Evolutionary conservation across 1,284 basidiomycete species (phyloP).

Genomic region (Sporisorium graminicola): DNA sequence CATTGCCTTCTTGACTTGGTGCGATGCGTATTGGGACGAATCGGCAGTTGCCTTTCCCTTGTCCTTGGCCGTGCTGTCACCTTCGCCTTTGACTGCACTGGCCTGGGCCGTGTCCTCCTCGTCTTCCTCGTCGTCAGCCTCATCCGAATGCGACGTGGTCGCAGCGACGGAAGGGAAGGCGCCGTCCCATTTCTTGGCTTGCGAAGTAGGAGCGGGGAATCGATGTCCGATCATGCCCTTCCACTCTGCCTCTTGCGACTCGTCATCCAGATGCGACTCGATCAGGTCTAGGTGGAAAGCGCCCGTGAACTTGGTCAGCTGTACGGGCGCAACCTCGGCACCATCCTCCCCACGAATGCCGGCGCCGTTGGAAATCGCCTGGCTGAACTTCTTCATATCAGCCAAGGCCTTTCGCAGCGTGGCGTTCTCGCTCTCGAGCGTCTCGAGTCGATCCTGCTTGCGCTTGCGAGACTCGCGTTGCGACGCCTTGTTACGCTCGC

Average conservation of each 20-base stretch:
- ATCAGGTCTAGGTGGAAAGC: constrained; percentile 46
- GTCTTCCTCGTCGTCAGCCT: constrained; percentile 14
- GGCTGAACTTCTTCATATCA: constrained; percentile 45
- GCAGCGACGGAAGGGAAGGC: neutral
- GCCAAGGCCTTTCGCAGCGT: constrained; percentile 51
- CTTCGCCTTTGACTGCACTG: constrained; percentile 13
- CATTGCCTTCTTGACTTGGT: constrained; percentile 31
- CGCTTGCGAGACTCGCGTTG: constrained; percentile 53
- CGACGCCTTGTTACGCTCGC: constrained; percentile 53
- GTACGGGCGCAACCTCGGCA: constrained; percentile 23
- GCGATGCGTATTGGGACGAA: constrained; percentile 14
- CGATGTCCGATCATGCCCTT: constrained; percentile 34
- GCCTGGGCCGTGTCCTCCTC: neutral
- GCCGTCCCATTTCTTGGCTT: constrained; percentile 22
- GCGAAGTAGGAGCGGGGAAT: constrained; percentile 27
- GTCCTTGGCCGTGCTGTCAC: neutral
- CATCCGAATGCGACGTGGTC: constrained; percentile 21
- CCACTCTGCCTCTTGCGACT: constrained; percentile 35
- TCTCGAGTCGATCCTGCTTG: constrained; percentile 50
- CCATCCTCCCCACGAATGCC: constrained; percentile 39
- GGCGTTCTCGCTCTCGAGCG: constrained; percentile 45
- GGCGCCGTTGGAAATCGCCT: constrained; percentile 39
- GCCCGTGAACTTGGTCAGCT: constrained; percentile 46
- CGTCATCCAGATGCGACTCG: constrained; percentile 46
- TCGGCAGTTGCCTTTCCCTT: constrained; percentile 3